These are phyloP conservation scores for Neurospora sp. DNA, from an alignment of 2,329 filamentous ascomycete species.

Conservation along the genomic window DNA sequence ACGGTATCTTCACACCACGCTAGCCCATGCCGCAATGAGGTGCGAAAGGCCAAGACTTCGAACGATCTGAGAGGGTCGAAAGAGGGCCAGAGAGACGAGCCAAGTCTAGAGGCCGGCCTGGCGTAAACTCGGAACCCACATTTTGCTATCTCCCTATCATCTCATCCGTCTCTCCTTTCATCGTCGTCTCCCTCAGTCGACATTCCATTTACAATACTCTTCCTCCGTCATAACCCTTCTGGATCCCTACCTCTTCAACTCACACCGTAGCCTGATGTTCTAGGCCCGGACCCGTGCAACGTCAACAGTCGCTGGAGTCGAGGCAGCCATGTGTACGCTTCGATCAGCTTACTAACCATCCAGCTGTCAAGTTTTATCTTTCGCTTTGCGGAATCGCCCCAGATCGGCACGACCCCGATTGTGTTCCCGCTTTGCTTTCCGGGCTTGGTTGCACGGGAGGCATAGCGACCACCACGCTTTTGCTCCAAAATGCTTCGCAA, in stretches of 20 bases:
- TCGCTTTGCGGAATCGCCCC: not conserved
- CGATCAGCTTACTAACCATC: not conserved
- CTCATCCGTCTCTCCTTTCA: not conserved
- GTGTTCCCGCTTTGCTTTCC: slow-evolving; percentile 4
- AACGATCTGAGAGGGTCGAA: not conserved
- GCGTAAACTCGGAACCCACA: not conserved
- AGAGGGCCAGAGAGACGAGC: not conserved
- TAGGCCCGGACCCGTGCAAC: not conserved
- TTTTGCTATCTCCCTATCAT: not conserved
- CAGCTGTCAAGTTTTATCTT: not conserved
- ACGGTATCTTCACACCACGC: slow-evolving; percentile 3
- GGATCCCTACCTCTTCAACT: not conserved
- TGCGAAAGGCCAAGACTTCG: not conserved
- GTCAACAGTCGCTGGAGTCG: slow-evolving; percentile 4
- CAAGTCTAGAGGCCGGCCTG: not conserved
- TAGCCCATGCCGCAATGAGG: not conserved
- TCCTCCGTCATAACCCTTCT: not conserved
- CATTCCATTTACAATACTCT: not conserved
- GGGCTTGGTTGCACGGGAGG: slow-evolving; percentile 11
- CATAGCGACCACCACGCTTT: slow-evolving; percentile 9
- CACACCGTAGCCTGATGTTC: not conserved
- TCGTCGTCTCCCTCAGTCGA: not conserved
- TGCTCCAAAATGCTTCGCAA: slow-evolving; percentile 14
- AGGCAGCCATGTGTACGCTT: not conserved
- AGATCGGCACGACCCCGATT: not conserved